These are phyloP conservation scores for Yamadazyma diospyri DNA, from an alignment of 1,139 yeast genomes.

Conservation along the genomic window DNA sequence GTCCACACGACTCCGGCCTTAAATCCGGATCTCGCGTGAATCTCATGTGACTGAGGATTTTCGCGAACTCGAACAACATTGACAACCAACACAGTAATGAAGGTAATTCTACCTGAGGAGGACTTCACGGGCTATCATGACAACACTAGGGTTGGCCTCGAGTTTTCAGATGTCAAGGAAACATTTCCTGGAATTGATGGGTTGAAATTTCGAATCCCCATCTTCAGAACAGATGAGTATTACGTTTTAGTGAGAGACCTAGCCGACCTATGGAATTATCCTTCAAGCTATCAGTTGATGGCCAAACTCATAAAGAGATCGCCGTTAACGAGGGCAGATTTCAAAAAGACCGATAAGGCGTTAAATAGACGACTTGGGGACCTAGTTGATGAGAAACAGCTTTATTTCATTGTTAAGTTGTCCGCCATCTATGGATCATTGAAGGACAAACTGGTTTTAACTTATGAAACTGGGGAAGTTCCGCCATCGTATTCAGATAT, in stretches of 20 bases:
- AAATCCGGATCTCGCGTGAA: too few species aligned
- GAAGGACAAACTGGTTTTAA: slow-evolving; percentile 19
- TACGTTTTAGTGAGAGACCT: slow-evolving; percentile 32
- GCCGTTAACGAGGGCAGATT: slow-evolving; percentile 18
- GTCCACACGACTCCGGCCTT: too few species aligned
- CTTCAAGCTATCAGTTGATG: slow-evolving; percentile 43
- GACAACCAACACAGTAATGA: too few species aligned
- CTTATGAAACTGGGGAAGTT: slow-evolving; percentile 4
- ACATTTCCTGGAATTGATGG: neutral
- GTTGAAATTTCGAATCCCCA: slow-evolving; percentile 10
- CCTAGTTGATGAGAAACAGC: slow-evolving; percentile 20
- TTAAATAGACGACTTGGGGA: slow-evolving; percentile 25
- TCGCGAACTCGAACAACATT: too few species aligned
- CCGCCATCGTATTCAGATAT: slow-evolving; percentile 3
- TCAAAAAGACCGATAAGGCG: slow-evolving; percentile 18
- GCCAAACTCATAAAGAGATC: slow-evolving; percentile 23
- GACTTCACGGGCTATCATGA: slow-evolving; percentile 6
- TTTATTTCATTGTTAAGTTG: slow-evolving; percentile 29
- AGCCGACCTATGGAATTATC: slow-evolving; percentile 36
- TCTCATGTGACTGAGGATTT: too few species aligned
- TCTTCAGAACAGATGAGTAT: slow-evolving; percentile 10
- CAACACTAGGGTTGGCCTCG: slow-evolving; percentile 6
- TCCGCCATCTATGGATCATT: slow-evolving; percentile 18
- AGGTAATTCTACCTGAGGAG: slow-evolving; percentile 1
- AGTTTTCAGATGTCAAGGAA: slow-evolving; percentile 3